A percentile compares a stretch with the other conserved stretches of the same genome.
Evolutionary conservation across 139 green algal species (phyloP).

Genomic region (Axilococcus clingmanii): DNA sequence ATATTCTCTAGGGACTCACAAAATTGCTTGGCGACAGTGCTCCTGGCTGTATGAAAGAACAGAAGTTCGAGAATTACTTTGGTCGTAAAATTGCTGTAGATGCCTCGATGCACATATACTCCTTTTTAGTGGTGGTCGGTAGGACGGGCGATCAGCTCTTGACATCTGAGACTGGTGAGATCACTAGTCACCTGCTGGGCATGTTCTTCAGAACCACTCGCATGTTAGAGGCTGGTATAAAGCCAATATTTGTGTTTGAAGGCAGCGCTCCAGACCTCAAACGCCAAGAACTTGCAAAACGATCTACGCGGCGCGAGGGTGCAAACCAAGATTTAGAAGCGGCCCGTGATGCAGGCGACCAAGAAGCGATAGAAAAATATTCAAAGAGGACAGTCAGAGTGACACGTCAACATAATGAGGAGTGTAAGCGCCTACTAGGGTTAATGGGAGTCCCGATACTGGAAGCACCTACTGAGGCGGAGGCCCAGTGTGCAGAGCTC

Average conservation of each 20-base stretch:
- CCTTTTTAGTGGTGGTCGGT: constrained; percentile 88
- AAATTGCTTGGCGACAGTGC: constrained; percentile 90
- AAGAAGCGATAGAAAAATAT: constrained; percentile 90
- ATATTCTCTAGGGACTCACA: constrained; percentile 64
- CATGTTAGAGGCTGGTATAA: constrained; percentile 93
- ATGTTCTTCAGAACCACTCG: constrained; percentile 93
- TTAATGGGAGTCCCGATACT: constrained; percentile 92
- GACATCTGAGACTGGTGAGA: constrained; percentile 85
- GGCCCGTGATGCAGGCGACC: constrained; percentile 69
- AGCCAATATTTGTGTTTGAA: constrained; percentile 96
- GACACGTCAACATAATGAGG: constrained; percentile 86
- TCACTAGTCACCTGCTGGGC: constrained; percentile 83
- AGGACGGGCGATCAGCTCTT: constrained; percentile 71
- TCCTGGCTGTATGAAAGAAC: constrained; percentile 60
- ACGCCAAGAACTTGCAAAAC: constrained; percentile 67
- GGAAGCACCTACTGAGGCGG: constrained; percentile 83
- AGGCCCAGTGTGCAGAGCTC: constrained; percentile 82
- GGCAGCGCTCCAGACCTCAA: constrained; percentile 92
- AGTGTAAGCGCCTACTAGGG: constrained; percentile 84
- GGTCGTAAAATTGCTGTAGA: constrained; percentile 94
- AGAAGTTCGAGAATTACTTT: constrained; percentile 96
- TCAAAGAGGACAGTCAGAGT: constrained; percentile 83
- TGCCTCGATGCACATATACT: constrained; percentile 98
- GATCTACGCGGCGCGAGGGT: constrained; percentile 22
- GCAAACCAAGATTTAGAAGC: constrained; percentile 43